phyloP scores from a whole-genome alignment of 331 rosid species.

The Acacia concinna region DNA sequence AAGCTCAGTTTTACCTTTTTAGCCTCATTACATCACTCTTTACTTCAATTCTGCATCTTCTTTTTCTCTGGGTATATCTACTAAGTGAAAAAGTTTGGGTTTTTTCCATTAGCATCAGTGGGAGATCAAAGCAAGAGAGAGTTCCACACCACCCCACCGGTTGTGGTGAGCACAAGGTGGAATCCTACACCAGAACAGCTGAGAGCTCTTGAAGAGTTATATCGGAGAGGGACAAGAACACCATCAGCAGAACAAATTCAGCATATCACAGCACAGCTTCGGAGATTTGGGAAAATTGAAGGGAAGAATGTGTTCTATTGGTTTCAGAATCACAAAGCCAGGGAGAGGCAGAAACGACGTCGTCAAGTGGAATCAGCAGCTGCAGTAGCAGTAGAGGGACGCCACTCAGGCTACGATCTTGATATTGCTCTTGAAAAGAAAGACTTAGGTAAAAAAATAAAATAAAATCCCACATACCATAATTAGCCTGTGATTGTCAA shows the following conservation, averaged over 20 bases:
- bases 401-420: slow-evolving; percentile 26
- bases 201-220: slow-evolving; percentile 83
- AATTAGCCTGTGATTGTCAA: not conserved
- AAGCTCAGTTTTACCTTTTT: not conserved
- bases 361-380: slow-evolving; percentile 78
- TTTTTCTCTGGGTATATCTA: not conserved
- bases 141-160: slow-evolving; percentile 44
- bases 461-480: not conserved
- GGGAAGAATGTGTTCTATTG: slow-evolving; percentile 97
- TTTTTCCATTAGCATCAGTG: slow-evolving; percentile 32
- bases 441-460: slow-evolving; percentile 48
- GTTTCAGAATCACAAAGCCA: slow-evolving; percentile 97
- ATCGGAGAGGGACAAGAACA: slow-evolving; percentile 82
- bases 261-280: slow-evolving; percentile 69
- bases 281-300: slow-evolving; percentile 86
- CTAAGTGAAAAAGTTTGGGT: not conserved
- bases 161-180: slow-evolving; percentile 95
- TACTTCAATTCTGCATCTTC: not conserved
- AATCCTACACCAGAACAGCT: slow-evolving; percentile 93
- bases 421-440: slow-evolving; percentile 43
- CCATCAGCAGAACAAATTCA: slow-evolving; percentile 96
- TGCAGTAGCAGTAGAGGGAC: not conserved
- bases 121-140: slow-evolving; percentile 68
- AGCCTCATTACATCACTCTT: not conserved
- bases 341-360: slow-evolving; percentile 95